phyloP scores from a whole-genome alignment of 2,329 filamentous ascomycete genomes.

The Calonectria hawksworthii region DNA sequence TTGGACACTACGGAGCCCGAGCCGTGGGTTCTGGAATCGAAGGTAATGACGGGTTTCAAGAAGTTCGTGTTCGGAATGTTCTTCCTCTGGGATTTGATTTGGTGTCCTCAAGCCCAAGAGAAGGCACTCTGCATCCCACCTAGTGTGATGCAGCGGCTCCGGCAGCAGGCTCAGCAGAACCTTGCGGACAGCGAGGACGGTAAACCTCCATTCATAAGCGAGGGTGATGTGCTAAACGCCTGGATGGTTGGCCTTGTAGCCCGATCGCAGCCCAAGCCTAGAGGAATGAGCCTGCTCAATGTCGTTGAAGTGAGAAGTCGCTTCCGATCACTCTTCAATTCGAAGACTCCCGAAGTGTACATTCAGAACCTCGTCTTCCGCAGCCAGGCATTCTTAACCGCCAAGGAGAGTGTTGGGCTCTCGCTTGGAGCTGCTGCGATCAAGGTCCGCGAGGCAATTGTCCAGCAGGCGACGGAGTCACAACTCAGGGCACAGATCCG shows the following conservation, averaged over 20 bases:
- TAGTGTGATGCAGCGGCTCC: not conserved
- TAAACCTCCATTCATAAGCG: not conserved
- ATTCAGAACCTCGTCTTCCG: conserved; percentile 3
- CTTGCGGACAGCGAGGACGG: not conserved
- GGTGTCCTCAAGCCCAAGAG: not conserved
- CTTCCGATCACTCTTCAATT: not conserved
- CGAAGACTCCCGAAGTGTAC: not conserved
- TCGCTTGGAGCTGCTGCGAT: not conserved
- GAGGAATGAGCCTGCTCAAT: not conserved
- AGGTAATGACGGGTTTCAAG: not conserved
- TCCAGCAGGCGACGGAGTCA: not conserved
- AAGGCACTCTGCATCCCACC: not conserved
- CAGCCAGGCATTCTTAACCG: not conserved
- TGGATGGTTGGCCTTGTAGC: not conserved
- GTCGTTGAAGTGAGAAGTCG: not conserved
- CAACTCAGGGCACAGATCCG: not conserved
- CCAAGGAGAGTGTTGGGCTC: not conserved
- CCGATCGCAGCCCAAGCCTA: not conserved
- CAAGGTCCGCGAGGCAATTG: not conserved
- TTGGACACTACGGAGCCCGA: not conserved
- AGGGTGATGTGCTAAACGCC: not conserved
- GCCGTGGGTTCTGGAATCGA: not conserved
- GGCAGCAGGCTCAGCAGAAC: not conserved
- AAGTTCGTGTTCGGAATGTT: not conserved
- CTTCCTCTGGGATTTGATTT: not conserved